phyloP scores from a whole-genome alignment of 1,139 yeast genomes.

The Debaryomycetaceae sp. region DNA sequence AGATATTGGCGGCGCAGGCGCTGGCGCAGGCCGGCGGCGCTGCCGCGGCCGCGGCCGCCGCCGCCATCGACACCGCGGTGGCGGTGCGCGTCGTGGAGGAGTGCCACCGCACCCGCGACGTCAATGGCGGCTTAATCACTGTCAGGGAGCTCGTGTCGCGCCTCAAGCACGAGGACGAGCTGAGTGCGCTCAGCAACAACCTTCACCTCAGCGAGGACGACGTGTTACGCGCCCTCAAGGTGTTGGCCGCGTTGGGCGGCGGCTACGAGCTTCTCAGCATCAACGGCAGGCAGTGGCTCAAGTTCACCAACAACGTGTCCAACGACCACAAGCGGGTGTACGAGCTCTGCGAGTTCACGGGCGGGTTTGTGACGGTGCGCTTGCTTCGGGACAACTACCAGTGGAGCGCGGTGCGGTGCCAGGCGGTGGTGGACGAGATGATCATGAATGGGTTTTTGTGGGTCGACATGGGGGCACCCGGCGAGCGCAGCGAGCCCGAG shows the following conservation, averaged over 20 bases:
- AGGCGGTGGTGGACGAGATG: conserved; percentile 70
- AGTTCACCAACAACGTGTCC: conserved; percentile 33
- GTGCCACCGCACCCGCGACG: conserved; percentile 63
- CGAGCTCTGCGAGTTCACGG: conserved; percentile 66
- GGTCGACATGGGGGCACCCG: conserved; percentile 78
- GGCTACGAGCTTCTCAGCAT: conserved; percentile 34
- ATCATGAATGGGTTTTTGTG: conserved; percentile 76
- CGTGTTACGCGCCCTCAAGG: conserved; percentile 17
- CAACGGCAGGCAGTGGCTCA: conserved; percentile 37
- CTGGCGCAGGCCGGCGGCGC: conserved; percentile 9
- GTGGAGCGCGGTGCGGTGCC: conserved; percentile 66
- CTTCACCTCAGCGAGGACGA: conserved; percentile 16
- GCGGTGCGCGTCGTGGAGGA: conserved; percentile 72
- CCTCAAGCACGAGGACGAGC: conserved; percentile 16
- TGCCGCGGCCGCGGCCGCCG: conserved; percentile 9
- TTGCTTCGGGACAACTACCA: conserved; percentile 64
- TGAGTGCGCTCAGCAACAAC: conserved; percentile 8
- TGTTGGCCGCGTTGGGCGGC: conserved; percentile 26
- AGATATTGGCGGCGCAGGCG: conserved; percentile 21
- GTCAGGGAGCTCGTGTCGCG: conserved; percentile 50
- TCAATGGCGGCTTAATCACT: conserved; percentile 78
- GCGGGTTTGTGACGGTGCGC: conserved; percentile 60
- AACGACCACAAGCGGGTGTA: conserved; percentile 66
- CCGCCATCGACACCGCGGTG: conserved; percentile 45
- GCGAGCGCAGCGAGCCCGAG: too few relatives aligned